These are phyloP conservation scores for Trematosphaeria pertusa DNA, from an alignment of 2,329 filamentous ascomycete genomes.

Conservation along the genomic window DNA sequence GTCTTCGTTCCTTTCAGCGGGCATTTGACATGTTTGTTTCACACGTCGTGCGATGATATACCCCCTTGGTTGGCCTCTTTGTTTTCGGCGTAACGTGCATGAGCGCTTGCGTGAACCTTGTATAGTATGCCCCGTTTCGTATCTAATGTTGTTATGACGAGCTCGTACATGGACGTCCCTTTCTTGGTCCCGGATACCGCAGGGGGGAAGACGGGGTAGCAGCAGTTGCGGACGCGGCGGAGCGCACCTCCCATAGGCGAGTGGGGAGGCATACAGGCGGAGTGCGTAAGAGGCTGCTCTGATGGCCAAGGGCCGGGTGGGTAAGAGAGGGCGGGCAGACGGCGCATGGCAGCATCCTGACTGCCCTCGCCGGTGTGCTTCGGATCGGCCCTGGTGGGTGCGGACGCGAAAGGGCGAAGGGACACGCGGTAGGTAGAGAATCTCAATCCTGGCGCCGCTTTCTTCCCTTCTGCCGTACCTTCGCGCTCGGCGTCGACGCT, in stretches of 20 bases:
- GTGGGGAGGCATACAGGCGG: too few relatives aligned
- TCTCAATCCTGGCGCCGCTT: not conserved
- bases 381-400: too few relatives aligned
- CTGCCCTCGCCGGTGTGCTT: too few relatives aligned
- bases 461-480: not conserved
- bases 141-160: slow-evolving; percentile 30
- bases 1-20: slow-evolving; percentile 23
- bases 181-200: slow-evolving; percentile 4
- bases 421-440: slow-evolving; percentile 5
- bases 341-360: not conserved
- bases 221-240: too few relatives aligned
- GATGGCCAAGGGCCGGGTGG: too few relatives aligned
- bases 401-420: too few relatives aligned
- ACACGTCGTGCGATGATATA: slow-evolving; percentile 42
- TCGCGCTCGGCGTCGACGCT: not conserved
- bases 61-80: slow-evolving; percentile 30
- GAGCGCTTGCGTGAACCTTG: slow-evolving; percentile 15
- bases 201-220: not conserved
- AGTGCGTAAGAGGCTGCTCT: too few relatives aligned
- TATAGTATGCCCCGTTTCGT: slow-evolving; percentile 21
- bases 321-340: not conserved
- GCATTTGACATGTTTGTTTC: slow-evolving; percentile 28
- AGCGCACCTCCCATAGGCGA: too few relatives aligned
- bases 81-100: slow-evolving; percentile 20
- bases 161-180: slow-evolving; percentile 14